phyloP scores from a whole-genome alignment of 441 rosid genomes.

The Gossypium davidsonii region DNA sequence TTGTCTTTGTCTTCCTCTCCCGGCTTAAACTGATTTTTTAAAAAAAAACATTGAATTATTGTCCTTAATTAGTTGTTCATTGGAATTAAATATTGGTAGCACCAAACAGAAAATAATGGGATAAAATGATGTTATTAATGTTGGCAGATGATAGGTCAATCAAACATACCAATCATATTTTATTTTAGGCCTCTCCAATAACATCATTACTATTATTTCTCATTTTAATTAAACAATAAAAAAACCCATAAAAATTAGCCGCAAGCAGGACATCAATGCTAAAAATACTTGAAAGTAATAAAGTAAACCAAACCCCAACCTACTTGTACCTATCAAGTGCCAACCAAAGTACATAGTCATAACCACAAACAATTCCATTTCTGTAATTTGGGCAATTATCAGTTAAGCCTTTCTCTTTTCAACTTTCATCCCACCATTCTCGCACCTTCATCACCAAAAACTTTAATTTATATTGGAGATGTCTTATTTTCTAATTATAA shows the following conservation, averaged over 20 bases:
- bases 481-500: too few relatives aligned
- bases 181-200: neutral
- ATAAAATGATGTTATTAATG: conserved; percentile 7
- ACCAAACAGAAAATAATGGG: conserved; percentile 17
- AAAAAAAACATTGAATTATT: neutral
- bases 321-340: neutral
- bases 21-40: neutral
- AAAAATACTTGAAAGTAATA: too few relatives aligned
- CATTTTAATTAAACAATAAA: neutral
- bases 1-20: conserved; percentile 15
- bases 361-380: neutral
- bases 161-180: neutral
- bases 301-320: neutral
- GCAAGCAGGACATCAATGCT: neutral
- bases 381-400: neutral
- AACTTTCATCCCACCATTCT: neutral
- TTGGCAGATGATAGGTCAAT: conserved; percentile 26
- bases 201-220: neutral
- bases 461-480: too few relatives aligned
- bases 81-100: neutral
- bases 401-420: neutral
- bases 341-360: conserved; percentile 2
- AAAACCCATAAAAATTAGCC: neutral
- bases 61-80: neutral
- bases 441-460: neutral